Base-by-base conservation (phyloP, 2,329 filamentous ascomycete species). In the Corynespora cassiicola region DNA sequence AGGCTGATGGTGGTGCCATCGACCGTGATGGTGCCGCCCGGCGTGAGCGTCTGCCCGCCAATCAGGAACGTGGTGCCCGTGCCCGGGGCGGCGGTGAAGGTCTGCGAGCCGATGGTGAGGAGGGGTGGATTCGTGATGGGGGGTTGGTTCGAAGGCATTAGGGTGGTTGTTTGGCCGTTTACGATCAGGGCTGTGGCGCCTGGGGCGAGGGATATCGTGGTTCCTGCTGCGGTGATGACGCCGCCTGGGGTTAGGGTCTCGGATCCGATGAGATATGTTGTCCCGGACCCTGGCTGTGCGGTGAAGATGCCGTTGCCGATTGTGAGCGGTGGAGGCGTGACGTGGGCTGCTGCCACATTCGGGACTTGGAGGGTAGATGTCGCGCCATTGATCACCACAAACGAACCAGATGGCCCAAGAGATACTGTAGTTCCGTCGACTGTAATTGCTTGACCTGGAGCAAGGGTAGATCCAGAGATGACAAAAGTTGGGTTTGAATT, bases 231-330 rank as follows among this genome's bases (percentile, higher is more conserved):
- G 10, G 53, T 55, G 31, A 69, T 55, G 14, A 42, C 41, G 7
- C 68, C 69, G 9, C 70, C 71, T 0, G 71, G 66, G 1, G 64
- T 71, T 5, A 75, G 61, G 3, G 62, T 57, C 9, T 61, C 52
- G 3, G 62, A 64, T 15, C 56, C 58, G 25, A 75, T 65, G 1
- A 67, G 21, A 40, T 71, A 72, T 0, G 56, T 61, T 1, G 62
- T 63, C 7, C 65, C 66, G 7, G 54, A 40, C 5, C 63, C 58
- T 14, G 57, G 55, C 5, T 62, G 42, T n/a, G 63, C 50, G 4
- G 45, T 55, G 44, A 60, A 62, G 7, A 56, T 45, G 11, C 33
- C 42, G 23, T 56, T 48, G n/a, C 55, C 63, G 19, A 69, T 51
- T 3, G 58, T 64, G 14, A 69, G 40, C 7, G 56, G 55, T 11